phyloP scores from a whole-genome alignment of 148 eudicot species.

The Nyssa sinensis region DNA sequence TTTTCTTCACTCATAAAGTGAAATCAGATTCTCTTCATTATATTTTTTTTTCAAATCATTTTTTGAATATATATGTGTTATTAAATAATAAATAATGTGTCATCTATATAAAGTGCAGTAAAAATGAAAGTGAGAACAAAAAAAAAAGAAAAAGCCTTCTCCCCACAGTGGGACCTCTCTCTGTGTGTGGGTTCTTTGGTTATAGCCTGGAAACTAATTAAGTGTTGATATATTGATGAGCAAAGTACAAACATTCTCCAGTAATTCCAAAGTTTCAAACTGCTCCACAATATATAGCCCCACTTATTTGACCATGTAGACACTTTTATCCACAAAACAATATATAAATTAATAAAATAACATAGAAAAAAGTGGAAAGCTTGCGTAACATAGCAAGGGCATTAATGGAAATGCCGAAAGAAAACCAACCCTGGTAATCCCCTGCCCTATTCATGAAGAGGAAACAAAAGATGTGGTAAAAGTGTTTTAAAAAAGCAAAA shows the following conservation, averaged over 20 bases:
- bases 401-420: background rate
- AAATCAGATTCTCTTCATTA: too few relatives aligned
- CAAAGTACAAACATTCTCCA: background rate
- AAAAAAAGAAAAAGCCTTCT: too few relatives aligned
- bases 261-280: background rate
- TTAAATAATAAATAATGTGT: too few relatives aligned
- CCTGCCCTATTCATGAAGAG: constrained; percentile 3
- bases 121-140: too few relatives aligned
- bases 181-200: background rate
- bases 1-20: too few relatives aligned
- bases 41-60: too few relatives aligned
- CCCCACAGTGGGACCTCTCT: too few relatives aligned
- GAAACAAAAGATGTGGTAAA: background rate
- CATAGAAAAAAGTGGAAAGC: too few relatives aligned
- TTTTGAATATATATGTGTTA: too few relatives aligned
- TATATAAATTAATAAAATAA: background rate
- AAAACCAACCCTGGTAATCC: background rate
- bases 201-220: background rate
- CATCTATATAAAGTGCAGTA: too few relatives aligned
- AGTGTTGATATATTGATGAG: background rate
- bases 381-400: background rate
- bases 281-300: background rate
- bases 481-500: background rate
- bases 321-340: background rate
- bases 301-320: constrained; percentile 1